Percentiles rank a stretch among this genome's conserved stretches.
phyloP scores from a whole-genome alignment of 306 rosid genomes.

The Arachis hypogaea region DNA sequence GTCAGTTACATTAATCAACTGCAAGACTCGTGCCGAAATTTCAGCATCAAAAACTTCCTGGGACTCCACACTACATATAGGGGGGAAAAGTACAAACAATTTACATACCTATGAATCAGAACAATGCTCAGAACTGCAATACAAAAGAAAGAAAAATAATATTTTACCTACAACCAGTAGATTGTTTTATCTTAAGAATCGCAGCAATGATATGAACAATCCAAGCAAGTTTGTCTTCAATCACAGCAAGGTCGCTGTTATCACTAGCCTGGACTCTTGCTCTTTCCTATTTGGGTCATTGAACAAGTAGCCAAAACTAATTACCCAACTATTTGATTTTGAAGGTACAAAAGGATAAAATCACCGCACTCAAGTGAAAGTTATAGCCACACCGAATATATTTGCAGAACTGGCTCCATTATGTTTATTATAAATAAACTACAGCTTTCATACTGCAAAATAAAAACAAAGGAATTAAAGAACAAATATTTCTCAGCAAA shows the following conservation, averaged over 20 bases:
- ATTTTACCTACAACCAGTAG: constrained; percentile 87
- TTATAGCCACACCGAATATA: constrained; percentile 76
- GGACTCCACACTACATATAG: constrained; percentile 70
- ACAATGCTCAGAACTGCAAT: constrained; percentile 15
- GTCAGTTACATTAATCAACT: constrained; percentile 85
- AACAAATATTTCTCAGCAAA: constrained; percentile 33
- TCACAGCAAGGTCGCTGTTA: constrained; percentile 69
- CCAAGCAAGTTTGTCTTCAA: constrained; percentile 98
- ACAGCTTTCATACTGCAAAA: constrained; percentile 93
- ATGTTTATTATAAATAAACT: constrained; percentile 85
- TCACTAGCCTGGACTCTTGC: constrained; percentile 81
- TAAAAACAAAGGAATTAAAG: constrained; percentile 43
- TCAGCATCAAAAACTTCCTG: constrained; percentile 98
- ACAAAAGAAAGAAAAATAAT: constrained; percentile 32
- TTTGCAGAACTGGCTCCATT: constrained; percentile 88
- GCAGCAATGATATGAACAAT: constrained; percentile 96
- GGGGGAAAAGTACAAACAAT: constrained; percentile 34
- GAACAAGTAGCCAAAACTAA: constrained; percentile 35
- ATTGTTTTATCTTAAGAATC: constrained; percentile 83
- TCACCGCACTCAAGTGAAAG: constrained; percentile 25
- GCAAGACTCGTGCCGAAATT: constrained; percentile 96
- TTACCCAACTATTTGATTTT: constrained; percentile 35
- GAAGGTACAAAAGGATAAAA: constrained; percentile 30
- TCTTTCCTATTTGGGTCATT: constrained; percentile 70
- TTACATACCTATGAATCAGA: constrained; percentile 20